Evolutionary conservation across 129 eudicot species (phyloP).

Genomic region (Centrapalus pauciflorus): DNA sequence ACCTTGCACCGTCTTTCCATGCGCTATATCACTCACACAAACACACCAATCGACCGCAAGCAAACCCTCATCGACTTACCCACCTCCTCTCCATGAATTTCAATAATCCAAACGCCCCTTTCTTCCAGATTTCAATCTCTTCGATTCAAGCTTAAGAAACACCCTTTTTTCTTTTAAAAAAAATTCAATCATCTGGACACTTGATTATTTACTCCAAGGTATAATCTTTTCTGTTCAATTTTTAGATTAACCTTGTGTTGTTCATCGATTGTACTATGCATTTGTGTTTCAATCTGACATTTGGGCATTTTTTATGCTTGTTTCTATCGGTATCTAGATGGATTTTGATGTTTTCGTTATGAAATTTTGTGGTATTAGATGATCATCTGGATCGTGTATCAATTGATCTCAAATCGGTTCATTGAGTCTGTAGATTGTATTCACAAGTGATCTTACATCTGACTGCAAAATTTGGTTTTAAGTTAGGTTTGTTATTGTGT

Average conservation of each 20-base stretch:
- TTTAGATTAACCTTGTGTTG: background rate
- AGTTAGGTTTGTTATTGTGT: background rate
- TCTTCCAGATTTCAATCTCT: background rate
- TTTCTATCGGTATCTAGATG: background rate
- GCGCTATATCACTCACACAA: slow-evolving; percentile 6
- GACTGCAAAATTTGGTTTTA: background rate
- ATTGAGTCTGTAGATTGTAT: background rate
- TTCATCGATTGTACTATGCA: background rate
- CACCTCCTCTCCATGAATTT: background rate
- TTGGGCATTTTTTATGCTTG: background rate
- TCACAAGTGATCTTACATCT: background rate
- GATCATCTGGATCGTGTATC: background rate
- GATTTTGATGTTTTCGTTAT: background rate
- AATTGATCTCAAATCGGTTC: background rate
- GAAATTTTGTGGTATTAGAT: background rate
- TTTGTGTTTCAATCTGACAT: background rate
- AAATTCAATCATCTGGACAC: background rate
- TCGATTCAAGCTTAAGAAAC: no score
- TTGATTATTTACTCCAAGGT: background rate
- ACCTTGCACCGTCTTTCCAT: slow-evolving; percentile 13
- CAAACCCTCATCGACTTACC: background rate
- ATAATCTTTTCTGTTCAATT: background rate
- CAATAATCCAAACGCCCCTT: background rate
- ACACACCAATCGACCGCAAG: background rate
- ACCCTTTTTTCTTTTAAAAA: no score